phyloP scores from a whole-genome alignment of 345 rosid genomes.

The Melaleuca alternifolia region DNA sequence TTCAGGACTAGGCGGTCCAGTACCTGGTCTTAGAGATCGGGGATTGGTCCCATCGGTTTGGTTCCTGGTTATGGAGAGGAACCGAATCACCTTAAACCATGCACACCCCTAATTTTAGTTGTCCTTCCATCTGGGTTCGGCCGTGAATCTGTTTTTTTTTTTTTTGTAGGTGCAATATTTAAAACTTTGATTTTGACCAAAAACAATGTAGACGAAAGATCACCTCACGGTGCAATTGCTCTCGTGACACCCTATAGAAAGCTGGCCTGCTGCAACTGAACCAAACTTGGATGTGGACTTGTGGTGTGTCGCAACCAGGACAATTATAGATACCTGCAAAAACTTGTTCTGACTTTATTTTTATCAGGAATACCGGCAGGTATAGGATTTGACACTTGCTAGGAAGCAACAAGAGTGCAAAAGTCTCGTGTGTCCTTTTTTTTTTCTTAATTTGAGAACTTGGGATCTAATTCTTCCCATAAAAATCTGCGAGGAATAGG shows the following conservation, averaged over 20 bases:
- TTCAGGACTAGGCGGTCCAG: too few species aligned
- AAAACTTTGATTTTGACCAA: background rate
- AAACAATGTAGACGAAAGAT: background rate
- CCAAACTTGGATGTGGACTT: background rate
- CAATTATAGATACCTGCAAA: background rate
- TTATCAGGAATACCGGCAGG: background rate
- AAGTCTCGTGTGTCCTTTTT: background rate
- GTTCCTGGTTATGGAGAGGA: too few species aligned
- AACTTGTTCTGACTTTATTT: background rate
- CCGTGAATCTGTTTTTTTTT: background rate
- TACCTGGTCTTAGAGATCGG: too few species aligned
- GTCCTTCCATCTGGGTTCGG: background rate
- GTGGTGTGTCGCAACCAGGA: background rate
- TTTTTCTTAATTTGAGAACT: background rate
- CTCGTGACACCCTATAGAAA: background rate
- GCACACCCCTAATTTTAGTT: too few species aligned
- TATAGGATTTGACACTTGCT: background rate
- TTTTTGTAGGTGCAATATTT: background rate
- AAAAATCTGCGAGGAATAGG: background rate
- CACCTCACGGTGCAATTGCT: background rate
- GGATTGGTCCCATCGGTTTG: too few species aligned
- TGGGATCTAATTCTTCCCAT: background rate
- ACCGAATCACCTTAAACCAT: too few species aligned
- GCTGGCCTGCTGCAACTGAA: background rate
- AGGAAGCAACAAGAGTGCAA: background rate